These are phyloP conservation scores for Cantharellus anzutake DNA, from an alignment of 768 basidiomycete species.

Conservation along the genomic window DNA sequence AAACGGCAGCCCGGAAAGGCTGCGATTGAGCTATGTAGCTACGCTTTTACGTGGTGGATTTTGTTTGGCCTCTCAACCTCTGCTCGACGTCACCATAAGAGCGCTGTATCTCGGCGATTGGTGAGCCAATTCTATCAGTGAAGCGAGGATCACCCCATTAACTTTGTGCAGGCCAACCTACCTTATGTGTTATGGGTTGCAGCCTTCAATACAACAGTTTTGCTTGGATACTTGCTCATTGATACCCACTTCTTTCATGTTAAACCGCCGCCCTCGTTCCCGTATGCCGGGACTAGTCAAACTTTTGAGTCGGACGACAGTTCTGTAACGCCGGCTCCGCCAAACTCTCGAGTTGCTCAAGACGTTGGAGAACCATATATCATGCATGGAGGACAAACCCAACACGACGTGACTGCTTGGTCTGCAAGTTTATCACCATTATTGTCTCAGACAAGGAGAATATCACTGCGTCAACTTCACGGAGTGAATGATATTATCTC, in stretches of 20 bases:
- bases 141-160: neutral
- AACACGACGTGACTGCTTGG: no score
- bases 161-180: slow-evolving; percentile 47
- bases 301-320: neutral
- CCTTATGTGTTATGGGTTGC: slow-evolving; percentile 79
- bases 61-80: slow-evolving; percentile 24
- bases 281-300: neutral
- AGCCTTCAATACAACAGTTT: slow-evolving; percentile 73
- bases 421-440: neutral
- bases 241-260: slow-evolving; percentile 42
- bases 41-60: slow-evolving; percentile 63
- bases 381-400: no score
- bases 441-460: no score
- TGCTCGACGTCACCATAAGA: neutral
- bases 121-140: slow-evolving; percentile 21
- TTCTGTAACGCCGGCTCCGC: neutral
- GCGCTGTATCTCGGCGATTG: slow-evolving; percentile 37
- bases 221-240: slow-evolving; percentile 62
- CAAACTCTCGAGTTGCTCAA: no score
- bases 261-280: slow-evolving; percentile 21
- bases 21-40: slow-evolving; percentile 56
- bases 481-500: no score
- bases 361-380: no score
- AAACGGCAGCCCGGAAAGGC: slow-evolving; percentile 32
- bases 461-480: no score